Base-by-base conservation (phyloP, 2,329 filamentous ascomycete genomes). In the Alternaria angustiovoidea region DNA sequence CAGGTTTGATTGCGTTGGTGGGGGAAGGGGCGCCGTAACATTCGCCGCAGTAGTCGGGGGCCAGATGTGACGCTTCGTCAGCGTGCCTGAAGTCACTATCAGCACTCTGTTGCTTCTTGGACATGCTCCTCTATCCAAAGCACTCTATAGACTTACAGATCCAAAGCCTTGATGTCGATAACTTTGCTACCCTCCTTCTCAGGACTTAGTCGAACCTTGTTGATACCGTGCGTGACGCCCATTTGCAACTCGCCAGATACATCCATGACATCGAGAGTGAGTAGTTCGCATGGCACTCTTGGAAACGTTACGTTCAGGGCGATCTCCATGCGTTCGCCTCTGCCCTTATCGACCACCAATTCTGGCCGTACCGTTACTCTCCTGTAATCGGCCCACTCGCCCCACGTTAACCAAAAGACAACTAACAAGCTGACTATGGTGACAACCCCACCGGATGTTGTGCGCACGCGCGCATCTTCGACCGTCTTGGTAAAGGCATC, bases 401-500 rank as follows among this genome's bases (percentile, higher is more conserved):
- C 93, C 89, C 92, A 94, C 26, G 93, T 87, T 68, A 99, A 86
- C 80, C 91, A 97, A 44, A 98, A 76, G 55, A 99, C 93, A 54
- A 97, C 87, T 51, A 99, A 79, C 72, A 99, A 84, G 62, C 94
- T 97, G 68, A 90, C 86, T 72, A 99, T 93, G 57, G 95, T 99
- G 73, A 99, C 93, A 70, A 99, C 88, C 68, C 95, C 95, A 67
- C 95, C 95, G 3, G 93, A 97, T 7, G 94, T 97, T 32, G 95
- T 99, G 73, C 96, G 91, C 77, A 99, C 89, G 72, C 95, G 89
- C 68, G 96, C 95, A 88, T 99, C 95, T 80, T 99, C 95, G 71
- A 99, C 95, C 12, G 95, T 99, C 83, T 99, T 99, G 52, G 94
- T 97, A 79, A 99, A 99, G 85, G 95, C 95, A 81, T 99, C 95